Evolutionary conservation across 2,329 filamentous ascomycete species (phyloP).

Genomic region (Coleophoma eucalyptorum): DNA sequence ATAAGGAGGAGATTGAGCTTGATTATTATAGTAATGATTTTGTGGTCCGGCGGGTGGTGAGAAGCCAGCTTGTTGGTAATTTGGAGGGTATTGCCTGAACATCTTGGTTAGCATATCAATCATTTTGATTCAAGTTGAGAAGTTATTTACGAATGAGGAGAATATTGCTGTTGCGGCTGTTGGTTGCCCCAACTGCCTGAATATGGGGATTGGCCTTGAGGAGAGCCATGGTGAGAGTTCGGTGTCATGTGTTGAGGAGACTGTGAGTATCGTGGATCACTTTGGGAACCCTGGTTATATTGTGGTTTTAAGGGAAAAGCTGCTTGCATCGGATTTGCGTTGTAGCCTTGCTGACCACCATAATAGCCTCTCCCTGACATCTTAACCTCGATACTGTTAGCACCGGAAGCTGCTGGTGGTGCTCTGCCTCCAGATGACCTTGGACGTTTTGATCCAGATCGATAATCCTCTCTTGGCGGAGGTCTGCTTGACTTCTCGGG

Average conservation of each 20-base stretch:
- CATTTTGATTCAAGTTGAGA: conserved; percentile 9
- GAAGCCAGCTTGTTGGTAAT: conserved; percentile 54
- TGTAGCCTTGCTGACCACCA: conserved; percentile 27
- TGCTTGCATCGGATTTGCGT: conserved; percentile 31
- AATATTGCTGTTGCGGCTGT: conserved; percentile 37
- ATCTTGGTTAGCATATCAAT: conserved; percentile 27
- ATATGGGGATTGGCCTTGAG: conserved; percentile 59
- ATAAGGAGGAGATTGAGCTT: conserved; percentile 42
- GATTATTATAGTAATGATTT: conserved; percentile 49
- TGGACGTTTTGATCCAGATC: conserved; percentile 8
- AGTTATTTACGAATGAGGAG: conserved; percentile 44
- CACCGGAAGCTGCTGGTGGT: conserved; percentile 24
- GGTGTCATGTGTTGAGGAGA: conserved; percentile 56
- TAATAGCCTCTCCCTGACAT: conserved; percentile 30
- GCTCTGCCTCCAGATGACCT: conserved; percentile 12
- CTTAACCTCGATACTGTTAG: conserved; percentile 31
- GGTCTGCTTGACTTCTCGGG: conserved; percentile 14
- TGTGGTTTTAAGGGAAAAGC: conserved; percentile 30
- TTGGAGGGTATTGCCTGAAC: conserved; percentile 58
- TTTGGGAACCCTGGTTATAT: conserved; percentile 27
- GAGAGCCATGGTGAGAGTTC: conserved; percentile 53
- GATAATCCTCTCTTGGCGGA: conserved; percentile 22
- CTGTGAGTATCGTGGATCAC: conserved; percentile 42
- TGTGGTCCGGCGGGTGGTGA: conserved; percentile 49
- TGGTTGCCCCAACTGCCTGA: conserved; percentile 45